These are phyloP conservation scores for Fonsecaea pugnacius DNA, from an alignment of 2,329 filamentous ascomycete genomes.

Conservation along the genomic window DNA sequence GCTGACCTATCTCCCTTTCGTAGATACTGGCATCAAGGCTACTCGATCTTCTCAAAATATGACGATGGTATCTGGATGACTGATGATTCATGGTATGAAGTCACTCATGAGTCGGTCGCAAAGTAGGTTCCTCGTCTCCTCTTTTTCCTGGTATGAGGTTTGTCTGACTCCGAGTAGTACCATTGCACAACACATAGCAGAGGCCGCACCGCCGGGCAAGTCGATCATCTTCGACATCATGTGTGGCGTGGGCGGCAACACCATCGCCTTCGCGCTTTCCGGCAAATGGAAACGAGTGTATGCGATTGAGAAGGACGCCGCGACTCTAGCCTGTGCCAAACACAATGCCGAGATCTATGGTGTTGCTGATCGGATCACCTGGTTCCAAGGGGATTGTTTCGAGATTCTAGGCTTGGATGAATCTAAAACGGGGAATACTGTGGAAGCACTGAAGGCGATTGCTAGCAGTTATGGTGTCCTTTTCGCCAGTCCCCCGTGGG, in stretches of 20 bases:
- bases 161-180: constrained; percentile 55
- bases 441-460: constrained; percentile 52
- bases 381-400: constrained; percentile 87
- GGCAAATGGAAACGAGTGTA: constrained; percentile 81
- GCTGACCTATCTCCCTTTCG: neutral
- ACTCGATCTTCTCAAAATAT: constrained; percentile 84
- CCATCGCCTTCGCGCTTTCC: constrained; percentile 87
- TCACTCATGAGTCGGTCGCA: constrained; percentile 91
- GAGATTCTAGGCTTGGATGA: constrained; percentile 60
- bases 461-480: constrained; percentile 60
- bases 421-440: constrained; percentile 22
- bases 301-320: constrained; percentile 81
- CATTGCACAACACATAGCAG: constrained; percentile 73
- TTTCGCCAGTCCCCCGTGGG: constrained; percentile 77
- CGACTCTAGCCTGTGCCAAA: constrained; percentile 84
- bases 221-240: constrained; percentile 83
- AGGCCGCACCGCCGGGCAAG: constrained; percentile 59
- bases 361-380: constrained; percentile 76
- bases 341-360: constrained; percentile 88
- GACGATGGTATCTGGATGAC: constrained; percentile 89
- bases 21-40: constrained; percentile 89
- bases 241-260: constrained; percentile 88
- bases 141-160: neutral
- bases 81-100: constrained; percentile 93
- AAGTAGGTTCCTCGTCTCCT: constrained; percentile 58